Conservation (phyloP, 805 yeast species). For the Metschnikowia continentalis region DNA sequence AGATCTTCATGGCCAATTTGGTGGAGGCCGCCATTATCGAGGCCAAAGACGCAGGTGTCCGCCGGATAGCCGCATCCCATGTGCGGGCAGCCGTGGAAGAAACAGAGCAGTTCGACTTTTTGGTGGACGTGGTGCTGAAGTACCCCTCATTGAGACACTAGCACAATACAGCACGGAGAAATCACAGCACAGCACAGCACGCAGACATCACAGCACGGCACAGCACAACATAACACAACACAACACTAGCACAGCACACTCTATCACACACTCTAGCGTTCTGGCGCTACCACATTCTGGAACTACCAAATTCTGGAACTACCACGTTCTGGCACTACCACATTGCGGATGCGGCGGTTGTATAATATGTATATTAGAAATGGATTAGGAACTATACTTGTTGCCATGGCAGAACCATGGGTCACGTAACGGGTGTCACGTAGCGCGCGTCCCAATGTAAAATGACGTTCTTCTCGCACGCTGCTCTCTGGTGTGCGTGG, state of each 20-base stretch:
- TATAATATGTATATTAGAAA: constrained; percentile 18
- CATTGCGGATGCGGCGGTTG: constrained; percentile 2
- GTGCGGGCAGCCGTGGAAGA: constrained; percentile 76
- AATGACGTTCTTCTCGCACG: background rate
- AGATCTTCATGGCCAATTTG: constrained; percentile 82
- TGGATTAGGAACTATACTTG: background rate
- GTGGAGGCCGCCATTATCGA: constrained; percentile 80
- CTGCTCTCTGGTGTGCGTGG: no score
- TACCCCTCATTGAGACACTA: constrained; percentile 43
- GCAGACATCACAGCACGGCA: no score
- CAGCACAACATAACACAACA: no score
- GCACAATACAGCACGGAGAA: background rate
- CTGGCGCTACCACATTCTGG: no score
- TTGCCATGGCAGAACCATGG: background rate
- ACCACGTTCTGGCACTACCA: no score
- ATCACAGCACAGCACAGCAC: no score
- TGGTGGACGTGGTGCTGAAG: constrained; percentile 69
- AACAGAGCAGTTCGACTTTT: constrained; percentile 90
- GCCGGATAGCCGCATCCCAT: constrained; percentile 78
- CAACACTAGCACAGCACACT: no score
- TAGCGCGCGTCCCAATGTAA: background rate
- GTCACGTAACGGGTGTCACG: background rate
- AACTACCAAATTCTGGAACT: no score
- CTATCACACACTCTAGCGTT: no score
- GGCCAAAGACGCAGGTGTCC: constrained; percentile 70